Evolutionary conservation across 306 rosid species (phyloP).

Genomic region (Citrullus colocynthis): DNA sequence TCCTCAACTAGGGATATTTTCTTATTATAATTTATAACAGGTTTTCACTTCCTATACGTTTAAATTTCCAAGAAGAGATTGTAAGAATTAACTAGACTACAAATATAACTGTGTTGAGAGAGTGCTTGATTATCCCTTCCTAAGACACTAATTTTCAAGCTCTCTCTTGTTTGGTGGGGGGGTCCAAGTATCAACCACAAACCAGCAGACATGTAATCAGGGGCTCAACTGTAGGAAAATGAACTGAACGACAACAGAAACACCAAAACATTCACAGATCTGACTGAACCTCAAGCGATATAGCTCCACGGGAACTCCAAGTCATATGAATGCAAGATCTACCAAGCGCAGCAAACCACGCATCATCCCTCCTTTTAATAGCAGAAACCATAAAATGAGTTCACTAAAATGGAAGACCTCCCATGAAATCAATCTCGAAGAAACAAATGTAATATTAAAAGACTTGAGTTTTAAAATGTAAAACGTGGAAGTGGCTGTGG

Average conservation of each 20-base stretch:
- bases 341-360: slow-evolving; percentile 90
- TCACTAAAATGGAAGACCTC: neutral
- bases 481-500: neutral
- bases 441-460: neutral
- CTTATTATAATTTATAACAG: neutral
- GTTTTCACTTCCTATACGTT: neutral
- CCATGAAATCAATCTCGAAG: neutral
- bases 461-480: neutral
- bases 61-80: neutral
- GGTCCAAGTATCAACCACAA: neutral
- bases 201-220: neutral
- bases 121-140: neutral
- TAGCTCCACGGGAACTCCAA: slow-evolving; percentile 75
- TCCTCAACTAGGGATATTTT: neutral
- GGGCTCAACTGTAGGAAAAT: neutral
- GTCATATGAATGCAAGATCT: slow-evolving; percentile 84
- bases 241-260: neutral
- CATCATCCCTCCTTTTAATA: slow-evolving; percentile 64
- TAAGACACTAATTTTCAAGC: neutral
- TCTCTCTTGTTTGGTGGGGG: neutral
- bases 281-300: slow-evolving; percentile 66
- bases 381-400: slow-evolving; percentile 11
- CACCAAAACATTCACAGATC: neutral
- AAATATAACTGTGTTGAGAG: neutral
- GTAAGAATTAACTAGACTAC: neutral